These are phyloP conservation scores for Punctularia strigosozonata DNA, from an alignment of 768 basidiomycete species.

Conservation along the genomic window DNA sequence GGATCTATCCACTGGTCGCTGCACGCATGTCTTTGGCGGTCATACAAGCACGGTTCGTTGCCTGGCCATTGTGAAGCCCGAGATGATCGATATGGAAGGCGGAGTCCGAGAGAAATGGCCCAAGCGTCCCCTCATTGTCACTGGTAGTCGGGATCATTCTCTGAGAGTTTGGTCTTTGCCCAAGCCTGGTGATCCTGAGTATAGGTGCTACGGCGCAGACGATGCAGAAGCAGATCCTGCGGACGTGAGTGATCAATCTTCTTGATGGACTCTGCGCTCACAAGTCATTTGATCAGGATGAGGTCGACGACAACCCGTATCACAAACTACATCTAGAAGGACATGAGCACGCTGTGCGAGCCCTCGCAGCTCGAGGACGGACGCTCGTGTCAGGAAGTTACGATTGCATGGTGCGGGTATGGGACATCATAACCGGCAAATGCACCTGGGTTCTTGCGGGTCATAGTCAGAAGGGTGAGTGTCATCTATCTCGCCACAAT, in stretches of 20 bases:
- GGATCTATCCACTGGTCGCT: slow-evolving; percentile 69
- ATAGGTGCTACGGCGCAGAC: slow-evolving; percentile 51
- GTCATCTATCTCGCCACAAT: slow-evolving; percentile 1
- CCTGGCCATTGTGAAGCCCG: slow-evolving; percentile 91
- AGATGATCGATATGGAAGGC: slow-evolving; percentile 61
- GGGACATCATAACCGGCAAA: slow-evolving; percentile 81
- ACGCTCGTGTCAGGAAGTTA: slow-evolving; percentile 93
- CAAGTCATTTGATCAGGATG: slow-evolving; percentile 33
- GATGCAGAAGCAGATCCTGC: slow-evolving; percentile 48
- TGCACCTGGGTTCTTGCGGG: slow-evolving; percentile 76
- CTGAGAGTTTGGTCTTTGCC: slow-evolving; percentile 60
- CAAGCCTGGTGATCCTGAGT: slow-evolving; percentile 62
- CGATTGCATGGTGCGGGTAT: slow-evolving; percentile 88
- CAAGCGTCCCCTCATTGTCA: slow-evolving; percentile 60
- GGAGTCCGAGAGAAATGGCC: slow-evolving; percentile 63
- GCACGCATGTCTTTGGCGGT: slow-evolving; percentile 90
- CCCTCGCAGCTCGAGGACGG: slow-evolving; percentile 82
- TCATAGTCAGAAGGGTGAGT: slow-evolving; percentile 82
- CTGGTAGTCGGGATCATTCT: slow-evolving; percentile 58
- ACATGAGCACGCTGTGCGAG: slow-evolving; percentile 85
- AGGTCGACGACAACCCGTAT: slow-evolving; percentile 75
- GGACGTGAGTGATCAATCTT: slow-evolving; percentile 20
- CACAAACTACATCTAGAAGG: slow-evolving; percentile 78
- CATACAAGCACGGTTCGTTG: slow-evolving; percentile 96
- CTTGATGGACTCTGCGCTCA: neutral